phyloP scores from a whole-genome alignment of 768 basidiomycete species.

The Fibroporia radiculosa region DNA sequence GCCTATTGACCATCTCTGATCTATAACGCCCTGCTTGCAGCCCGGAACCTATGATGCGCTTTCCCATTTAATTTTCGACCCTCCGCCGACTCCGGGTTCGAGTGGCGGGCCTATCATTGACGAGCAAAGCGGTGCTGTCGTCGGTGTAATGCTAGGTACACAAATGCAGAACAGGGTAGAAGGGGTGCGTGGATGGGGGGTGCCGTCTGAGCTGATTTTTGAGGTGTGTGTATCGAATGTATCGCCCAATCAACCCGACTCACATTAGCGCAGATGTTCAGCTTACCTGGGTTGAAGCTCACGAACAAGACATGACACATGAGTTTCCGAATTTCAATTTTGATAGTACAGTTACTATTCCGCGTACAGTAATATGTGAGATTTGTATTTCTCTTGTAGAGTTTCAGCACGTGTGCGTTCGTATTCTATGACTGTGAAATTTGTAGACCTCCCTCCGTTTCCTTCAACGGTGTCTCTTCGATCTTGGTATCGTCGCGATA shows the following conservation, averaged over 20 bases:
- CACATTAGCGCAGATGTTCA: slow-evolving; percentile 38
- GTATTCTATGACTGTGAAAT: too few species aligned
- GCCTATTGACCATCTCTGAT: neutral
- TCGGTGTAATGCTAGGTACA: slow-evolving; percentile 57
- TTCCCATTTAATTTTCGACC: slow-evolving; percentile 45
- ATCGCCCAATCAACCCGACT: neutral
- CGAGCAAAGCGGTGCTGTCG: slow-evolving; percentile 50
- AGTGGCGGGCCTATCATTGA: slow-evolving; percentile 67
- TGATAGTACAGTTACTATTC: too few species aligned
- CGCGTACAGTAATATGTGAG: too few species aligned
- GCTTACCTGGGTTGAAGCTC: slow-evolving; percentile 36
- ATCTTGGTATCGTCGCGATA: too few species aligned
- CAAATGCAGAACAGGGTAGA: slow-evolving; percentile 49
- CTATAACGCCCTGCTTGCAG: slow-evolving; percentile 21
- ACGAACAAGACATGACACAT: slow-evolving; percentile 7
- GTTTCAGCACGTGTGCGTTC: too few species aligned
- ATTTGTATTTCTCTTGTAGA: too few species aligned
- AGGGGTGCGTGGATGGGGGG: slow-evolving; percentile 53
- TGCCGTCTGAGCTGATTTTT: slow-evolving; percentile 53
- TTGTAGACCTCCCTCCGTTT: too few species aligned
- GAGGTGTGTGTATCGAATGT: slow-evolving; percentile 34
- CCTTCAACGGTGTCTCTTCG: too few species aligned
- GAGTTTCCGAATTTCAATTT: too few species aligned
- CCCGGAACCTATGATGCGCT: slow-evolving; percentile 66
- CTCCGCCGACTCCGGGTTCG: slow-evolving; percentile 53